These are phyloP conservation scores for Solanum peruvianum DNA, from an alignment of 257 asterid genomes.

Conservation along the genomic window DNA sequence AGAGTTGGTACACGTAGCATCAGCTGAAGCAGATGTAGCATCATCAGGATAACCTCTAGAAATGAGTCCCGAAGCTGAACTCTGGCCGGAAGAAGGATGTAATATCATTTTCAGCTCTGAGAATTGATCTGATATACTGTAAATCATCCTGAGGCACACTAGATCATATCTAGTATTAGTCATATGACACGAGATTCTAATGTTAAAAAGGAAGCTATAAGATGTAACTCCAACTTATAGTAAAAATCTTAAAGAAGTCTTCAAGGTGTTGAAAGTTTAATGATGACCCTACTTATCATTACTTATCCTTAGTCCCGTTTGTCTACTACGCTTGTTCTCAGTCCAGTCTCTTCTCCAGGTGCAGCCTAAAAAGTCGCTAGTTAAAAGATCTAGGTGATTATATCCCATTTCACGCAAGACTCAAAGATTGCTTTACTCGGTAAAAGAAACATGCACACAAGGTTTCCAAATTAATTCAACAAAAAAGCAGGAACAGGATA, in stretches of 20 bases:
- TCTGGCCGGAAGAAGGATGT: constrained; percentile 53
- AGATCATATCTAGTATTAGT: constrained; percentile 51
- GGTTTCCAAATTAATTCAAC: background rate
- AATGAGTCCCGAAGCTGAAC: constrained; percentile 52
- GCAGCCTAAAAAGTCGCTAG: background rate
- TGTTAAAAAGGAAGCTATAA: background rate
- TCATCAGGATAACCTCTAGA: constrained; percentile 54
- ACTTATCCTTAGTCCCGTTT: background rate
- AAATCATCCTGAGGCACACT: constrained; percentile 99
- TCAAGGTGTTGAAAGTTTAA: background rate
- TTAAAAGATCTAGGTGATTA: background rate
- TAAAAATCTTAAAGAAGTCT: constrained; percentile 1
- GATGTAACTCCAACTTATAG: constrained; percentile 18
- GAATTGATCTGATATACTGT: constrained; percentile 97
- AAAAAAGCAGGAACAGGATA: background rate
- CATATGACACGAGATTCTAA: constrained; percentile 23
- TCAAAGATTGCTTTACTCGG: background rate
- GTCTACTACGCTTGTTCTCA: background rate
- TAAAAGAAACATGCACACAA: background rate
- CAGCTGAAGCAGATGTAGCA: constrained; percentile 62
- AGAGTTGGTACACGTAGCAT: constrained; percentile 65
- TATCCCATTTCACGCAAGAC: background rate
- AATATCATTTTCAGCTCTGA: constrained; percentile 94
- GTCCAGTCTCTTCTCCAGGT: background rate
- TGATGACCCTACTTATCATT: background rate